Evolutionary conservation across 2,329 filamentous ascomycete species (phyloP), one percentile per base, ranked within the genome.

Genomic region (Neodidymelliopsis sp.): DNA sequence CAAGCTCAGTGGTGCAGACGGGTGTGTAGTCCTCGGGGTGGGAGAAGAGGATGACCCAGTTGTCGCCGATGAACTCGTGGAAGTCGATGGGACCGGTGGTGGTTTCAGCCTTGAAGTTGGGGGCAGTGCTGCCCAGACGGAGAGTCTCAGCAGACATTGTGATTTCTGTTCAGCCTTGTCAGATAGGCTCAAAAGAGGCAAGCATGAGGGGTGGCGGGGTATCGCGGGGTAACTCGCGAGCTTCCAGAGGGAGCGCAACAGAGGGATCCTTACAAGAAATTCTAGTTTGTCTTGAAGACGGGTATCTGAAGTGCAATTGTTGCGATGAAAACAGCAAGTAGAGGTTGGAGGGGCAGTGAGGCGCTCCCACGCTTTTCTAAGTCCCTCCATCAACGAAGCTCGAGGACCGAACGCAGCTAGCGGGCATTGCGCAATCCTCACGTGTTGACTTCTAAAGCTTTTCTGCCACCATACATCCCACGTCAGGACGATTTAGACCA

Each of bases 41-140:
- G 33, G 85, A 88, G 80, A 89, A 89, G 60, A 89, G 80, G 56
- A 89, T 79, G 53, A 85, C 83, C 85, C 85, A 89, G 62, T 80
- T 84, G 77, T 87, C 79, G 65, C 84, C 85, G 60, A 88, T 86
- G 78, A 84, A 89, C 62, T 87, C 77, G 76, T 89, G 86, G 79
- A 89, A 89, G 74, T 87, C 80, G 70, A 88, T 87, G 44, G 79
- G 78, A 49, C 85, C 86, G 56, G 78, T 70, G 57, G 86, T 88
- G 62, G 86, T 87, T 65, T 86, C 81, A 54, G 86, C 84, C 63
- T 86, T 74, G 79, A 89, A 88, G 78, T 89, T 83, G 62, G 86
- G 86, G 66, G 85, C 86, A 67, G 76, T 79, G 73, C 79, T 85
- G 71, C 85, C 85, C 64, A 88, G 81, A 67, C 85, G 84, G 72